Conservation (phyloP, 2,329 filamentous ascomycete species). For the Phaeosphaeriaceae sp. region DNA sequence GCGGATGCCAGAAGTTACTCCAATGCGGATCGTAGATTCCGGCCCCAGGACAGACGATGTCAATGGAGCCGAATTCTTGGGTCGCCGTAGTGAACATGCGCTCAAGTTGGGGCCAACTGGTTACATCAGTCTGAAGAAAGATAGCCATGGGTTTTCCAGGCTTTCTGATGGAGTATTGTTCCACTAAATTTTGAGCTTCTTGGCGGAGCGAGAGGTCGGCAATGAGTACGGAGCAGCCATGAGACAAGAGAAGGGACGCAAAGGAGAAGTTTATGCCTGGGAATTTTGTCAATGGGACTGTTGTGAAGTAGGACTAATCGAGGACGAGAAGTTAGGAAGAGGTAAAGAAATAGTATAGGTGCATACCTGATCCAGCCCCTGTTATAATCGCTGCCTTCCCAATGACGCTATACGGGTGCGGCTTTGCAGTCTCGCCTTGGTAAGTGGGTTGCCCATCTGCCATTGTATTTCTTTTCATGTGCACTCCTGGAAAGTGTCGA, state of each 20-base stretch:
- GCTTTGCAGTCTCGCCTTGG: constrained; percentile 3
- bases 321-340: background rate
- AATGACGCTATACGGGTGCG: constrained; percentile 45
- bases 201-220: constrained; percentile 56
- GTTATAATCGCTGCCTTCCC: constrained; percentile 58
- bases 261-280: constrained; percentile 57
- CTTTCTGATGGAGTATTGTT: constrained; percentile 29
- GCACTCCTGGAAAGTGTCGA: too few relatives aligned
- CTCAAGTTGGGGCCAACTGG: constrained; percentile 42
- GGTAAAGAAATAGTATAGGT: background rate
- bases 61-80: constrained; percentile 44
- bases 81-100: constrained; percentile 40
- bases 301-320: background rate
- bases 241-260: constrained; percentile 52
- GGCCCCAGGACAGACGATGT: constrained; percentile 58
- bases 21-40: constrained; percentile 57
- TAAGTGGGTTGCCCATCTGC: constrained; percentile 7
- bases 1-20: constrained; percentile 58
- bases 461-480: constrained; percentile 1
- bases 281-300: background rate
- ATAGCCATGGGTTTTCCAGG: constrained; percentile 44
- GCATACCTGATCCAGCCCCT: constrained; percentile 51
- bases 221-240: constrained; percentile 56
- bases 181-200: constrained; percentile 53
- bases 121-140: constrained; percentile 54